Conservation (phyloP, 495 filamentous ascomycete species). For the Tuber melanosporum region DNA sequence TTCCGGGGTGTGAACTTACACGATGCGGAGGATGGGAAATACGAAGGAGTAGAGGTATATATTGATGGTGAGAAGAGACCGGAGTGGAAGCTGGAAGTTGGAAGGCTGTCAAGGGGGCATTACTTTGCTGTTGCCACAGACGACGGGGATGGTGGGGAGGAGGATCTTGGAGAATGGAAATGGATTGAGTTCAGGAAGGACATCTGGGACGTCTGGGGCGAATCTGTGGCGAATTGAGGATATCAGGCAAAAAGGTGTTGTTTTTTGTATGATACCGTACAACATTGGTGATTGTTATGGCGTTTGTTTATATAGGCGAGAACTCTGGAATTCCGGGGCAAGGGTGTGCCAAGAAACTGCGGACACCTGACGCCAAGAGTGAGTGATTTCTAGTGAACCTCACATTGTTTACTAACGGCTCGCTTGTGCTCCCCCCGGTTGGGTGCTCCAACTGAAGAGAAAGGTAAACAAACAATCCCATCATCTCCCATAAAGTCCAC, state of each 20-base stretch:
- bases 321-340: background rate
- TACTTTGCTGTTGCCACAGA: slow-evolving; percentile 26
- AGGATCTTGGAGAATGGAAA: slow-evolving; percentile 12
- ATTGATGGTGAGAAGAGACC: slow-evolving; percentile 12
- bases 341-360: background rate
- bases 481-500: background rate
- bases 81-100: slow-evolving; percentile 26
- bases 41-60: slow-evolving; percentile 26
- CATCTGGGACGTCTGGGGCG: slow-evolving; percentile 17
- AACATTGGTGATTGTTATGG: background rate
- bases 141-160: slow-evolving; percentile 9
- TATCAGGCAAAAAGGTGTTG: background rate
- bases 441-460: background rate
- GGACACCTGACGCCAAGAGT: background rate
- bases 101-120: slow-evolving; percentile 7
- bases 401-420: background rate
- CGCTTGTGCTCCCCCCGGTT: background rate
- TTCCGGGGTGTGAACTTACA: slow-evolving; percentile 24
- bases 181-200: slow-evolving; percentile 23
- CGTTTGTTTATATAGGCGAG: background rate
- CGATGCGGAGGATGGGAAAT: slow-evolving; percentile 23
- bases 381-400: background rate
- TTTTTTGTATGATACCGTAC: background rate
- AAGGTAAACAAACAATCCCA: slow-evolving; percentile 6
- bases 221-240: background rate